Evolutionary conservation across 2,329 filamentous ascomycete genomes (phyloP).

Genomic region (Hortaea werneckii): DNA sequence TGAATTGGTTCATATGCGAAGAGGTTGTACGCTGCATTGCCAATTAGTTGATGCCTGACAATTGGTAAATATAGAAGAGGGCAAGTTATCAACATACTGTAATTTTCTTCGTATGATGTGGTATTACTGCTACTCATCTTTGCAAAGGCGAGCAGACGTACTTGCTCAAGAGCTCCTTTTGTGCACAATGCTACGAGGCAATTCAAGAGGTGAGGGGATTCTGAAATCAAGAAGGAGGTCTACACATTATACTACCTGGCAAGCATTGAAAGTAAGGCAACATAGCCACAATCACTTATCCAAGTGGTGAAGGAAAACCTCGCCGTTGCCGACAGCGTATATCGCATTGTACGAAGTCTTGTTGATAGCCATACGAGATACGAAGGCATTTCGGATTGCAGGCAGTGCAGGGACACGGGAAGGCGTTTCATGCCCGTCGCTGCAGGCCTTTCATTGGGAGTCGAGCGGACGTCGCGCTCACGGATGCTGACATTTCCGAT

Average conservation of each 20-base stretch:
- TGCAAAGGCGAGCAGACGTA: background rate
- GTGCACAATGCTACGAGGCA: background rate
- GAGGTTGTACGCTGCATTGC: background rate
- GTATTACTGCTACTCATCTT: background rate
- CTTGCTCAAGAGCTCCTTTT: background rate
- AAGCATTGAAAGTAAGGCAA: background rate
- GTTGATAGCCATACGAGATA: background rate
- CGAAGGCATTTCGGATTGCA: background rate
- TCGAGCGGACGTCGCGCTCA: background rate
- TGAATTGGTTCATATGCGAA: conserved; percentile 43
- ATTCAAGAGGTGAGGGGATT: background rate
- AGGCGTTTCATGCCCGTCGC: background rate
- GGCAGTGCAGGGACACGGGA: background rate
- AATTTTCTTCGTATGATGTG: background rate
- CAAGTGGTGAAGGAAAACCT: background rate
- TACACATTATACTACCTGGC: background rate
- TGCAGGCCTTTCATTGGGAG: background rate
- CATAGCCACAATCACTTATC: background rate
- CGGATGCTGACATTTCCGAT: background rate
- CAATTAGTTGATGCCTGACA: background rate
- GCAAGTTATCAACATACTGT: background rate
- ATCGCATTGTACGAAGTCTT: background rate
- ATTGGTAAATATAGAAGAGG: background rate
- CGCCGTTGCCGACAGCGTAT: background rate
- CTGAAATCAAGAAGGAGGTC: background rate